Base-by-base conservation (phyloP, 2,329 filamentous ascomycete species). In the Coleophoma crateriformis region DNA sequence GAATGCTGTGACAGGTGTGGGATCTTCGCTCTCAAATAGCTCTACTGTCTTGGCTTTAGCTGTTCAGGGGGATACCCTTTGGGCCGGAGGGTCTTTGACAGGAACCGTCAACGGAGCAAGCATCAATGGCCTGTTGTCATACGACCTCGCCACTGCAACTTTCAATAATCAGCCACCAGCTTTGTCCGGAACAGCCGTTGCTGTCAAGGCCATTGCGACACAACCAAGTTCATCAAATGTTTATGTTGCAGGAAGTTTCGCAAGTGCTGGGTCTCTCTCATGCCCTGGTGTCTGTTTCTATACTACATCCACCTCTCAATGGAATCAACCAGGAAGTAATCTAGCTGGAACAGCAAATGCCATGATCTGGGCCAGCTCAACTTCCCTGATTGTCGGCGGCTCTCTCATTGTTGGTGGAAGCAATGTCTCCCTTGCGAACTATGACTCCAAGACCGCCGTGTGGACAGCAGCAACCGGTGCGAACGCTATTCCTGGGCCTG, bases 201-300 rank as follows among this genome's bases (percentile, higher is more conserved):
- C 82, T 3, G 90, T 97, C 39, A 86, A 89, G 50, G 75, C 87
- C 27, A 90, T 99, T 58, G 79, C 82, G 11, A 75, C 84, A 8
- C 85, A 85, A 49, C 87, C 88, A 0, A 79, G 78, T 48, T 83
- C 82, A 15, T 75, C 77, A 1, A 82, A 94, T 46, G 76, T 99
- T 12, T 99, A 87, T 62, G 87, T 99, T 33, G 92, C 87, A 35
- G 94, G 94, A 33, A 82, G 79, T 10, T 99, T 97, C 63, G 74
- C 81, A n/a, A 81, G 79, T 33, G 94, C 90, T 15, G 94, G 94
- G 27, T 85, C 86, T 4, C 77, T 97, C 32, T 84, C 81, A 39
- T 99, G 94, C 64, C 83, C 86, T 3, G 84, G 82, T 43, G 79
- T 99, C 20, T 99, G 94, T 68, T 74, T 86, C 51, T 95, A 88